Evolutionary conservation across 2,329 filamentous ascomycete species (phyloP), one percentile per base, ranked within the genome.

Genomic region (Chalara sp.): DNA sequence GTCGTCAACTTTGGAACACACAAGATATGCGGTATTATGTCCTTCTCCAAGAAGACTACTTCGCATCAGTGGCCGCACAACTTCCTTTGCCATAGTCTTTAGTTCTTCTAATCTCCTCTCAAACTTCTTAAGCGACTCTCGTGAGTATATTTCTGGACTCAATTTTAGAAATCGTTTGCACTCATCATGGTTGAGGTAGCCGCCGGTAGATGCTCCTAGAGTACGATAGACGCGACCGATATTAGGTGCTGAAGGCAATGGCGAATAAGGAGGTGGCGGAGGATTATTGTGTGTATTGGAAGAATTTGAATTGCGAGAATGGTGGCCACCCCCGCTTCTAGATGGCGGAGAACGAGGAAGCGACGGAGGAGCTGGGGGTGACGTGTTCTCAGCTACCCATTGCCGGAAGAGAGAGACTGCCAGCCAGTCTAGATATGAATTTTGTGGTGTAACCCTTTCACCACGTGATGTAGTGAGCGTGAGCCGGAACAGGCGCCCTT

Each of bases 301-400:
- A 10, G 53, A 53, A 12, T 57, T 55, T 12, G 40, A 43, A 39
- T 51, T 50, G 33, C 53, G 54, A 37, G 65, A 52, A 28, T 55
- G 53, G 8, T 56, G 49, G 8, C 49, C 35, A 31, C 51, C 51
- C 48, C 57, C 48, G 50, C 63, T 51, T 44, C 52, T 56, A 29
- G 54, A 53, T 13, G 46, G 53, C 42, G 32, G 49, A 68, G 58
- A 72, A 56, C 54, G 75, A 68, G 53, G 47, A 3, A 61, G 55
- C 10, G 71, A 57, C 2, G 78, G 73, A 0, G 76, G 68, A 0
- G 81, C 81, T 4, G 84, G 78, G 0, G 89, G 86, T 2, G 87
- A 86, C 5, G 88, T 95, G 67, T 90, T 92, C 61, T 96, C 91
- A 4, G 89, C 89, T 6, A 96, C 76, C 90, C 91, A 96, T 68